Percentiles rank a stretch among this genome's conserved stretches.
Evolutionary conservation across 257 asterid species (phyloP).

Genomic region (Nicotiana benthamiana): DNA sequence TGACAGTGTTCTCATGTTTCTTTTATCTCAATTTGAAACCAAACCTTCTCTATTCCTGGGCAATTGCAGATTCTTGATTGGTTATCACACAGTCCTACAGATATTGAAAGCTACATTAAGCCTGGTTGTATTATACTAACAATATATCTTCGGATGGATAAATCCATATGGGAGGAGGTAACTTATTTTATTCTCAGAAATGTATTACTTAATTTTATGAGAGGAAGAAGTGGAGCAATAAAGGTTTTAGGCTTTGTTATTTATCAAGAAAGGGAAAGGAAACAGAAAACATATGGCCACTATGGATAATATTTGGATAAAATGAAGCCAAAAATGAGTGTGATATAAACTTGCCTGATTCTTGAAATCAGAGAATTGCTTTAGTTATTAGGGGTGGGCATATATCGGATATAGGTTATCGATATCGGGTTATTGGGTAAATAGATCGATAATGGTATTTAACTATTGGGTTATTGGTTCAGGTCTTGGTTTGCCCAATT

Average conservation of each 20-base stretch:
- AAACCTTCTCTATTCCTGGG: slow-evolving; percentile 2
- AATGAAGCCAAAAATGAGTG: slow-evolving; percentile 23
- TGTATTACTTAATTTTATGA: neutral
- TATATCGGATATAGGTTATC: no score
- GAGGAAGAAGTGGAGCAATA: neutral
- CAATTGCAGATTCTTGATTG: slow-evolving; percentile 63
- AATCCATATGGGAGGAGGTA: slow-evolving; percentile 71
- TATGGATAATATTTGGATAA: slow-evolving; percentile 41
- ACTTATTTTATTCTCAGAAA: slow-evolving; percentile 26
- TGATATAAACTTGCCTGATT: neutral
- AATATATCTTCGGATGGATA: slow-evolving; percentile 69
- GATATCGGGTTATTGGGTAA: no score
- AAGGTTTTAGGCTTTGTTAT: neutral
- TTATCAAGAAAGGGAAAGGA: neutral
- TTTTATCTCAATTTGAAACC: neutral
- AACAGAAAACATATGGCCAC: neutral
- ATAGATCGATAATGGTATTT: no score
- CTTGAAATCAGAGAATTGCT: neutral
- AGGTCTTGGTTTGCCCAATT: no score
- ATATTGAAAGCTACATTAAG: slow-evolving; percentile 90
- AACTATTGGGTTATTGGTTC: no score
- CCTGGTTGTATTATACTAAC: slow-evolving; percentile 88
- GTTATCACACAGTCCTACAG: slow-evolving; percentile 85
- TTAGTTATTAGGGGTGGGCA: no score
- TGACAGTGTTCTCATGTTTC: neutral